A percentile compares a stretch with the other conserved stretches of the same genome.
These are phyloP conservation scores for Amylocarpus encephaloides DNA, from an alignment of 2,329 filamentous ascomycete genomes.

Conservation along the genomic window DNA sequence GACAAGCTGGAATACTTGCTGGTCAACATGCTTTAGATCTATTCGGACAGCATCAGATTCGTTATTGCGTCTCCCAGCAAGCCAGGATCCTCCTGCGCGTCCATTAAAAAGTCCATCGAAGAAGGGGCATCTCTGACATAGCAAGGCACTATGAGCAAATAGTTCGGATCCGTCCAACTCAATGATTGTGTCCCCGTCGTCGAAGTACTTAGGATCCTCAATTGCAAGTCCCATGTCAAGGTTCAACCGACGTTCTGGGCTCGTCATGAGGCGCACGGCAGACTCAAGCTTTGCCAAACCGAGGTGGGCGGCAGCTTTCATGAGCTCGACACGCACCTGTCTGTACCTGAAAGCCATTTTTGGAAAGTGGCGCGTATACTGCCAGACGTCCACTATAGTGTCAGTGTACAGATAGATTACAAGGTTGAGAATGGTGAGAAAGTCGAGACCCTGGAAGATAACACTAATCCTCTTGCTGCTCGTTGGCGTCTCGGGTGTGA, in stretches of 20 bases:
- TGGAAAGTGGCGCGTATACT: constrained; percentile 58
- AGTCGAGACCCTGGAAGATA: constrained; percentile 64
- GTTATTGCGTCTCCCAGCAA: constrained; percentile 59
- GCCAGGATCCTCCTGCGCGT: constrained; percentile 79
- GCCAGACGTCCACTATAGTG: constrained; percentile 77
- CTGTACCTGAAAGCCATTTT: constrained; percentile 67
- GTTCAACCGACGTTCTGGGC: constrained; percentile 57
- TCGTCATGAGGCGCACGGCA: constrained; percentile 68
- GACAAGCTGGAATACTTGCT: constrained; percentile 69
- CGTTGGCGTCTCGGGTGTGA: constrained; percentile 41
- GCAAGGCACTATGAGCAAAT: constrained; percentile 66
- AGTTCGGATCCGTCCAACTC: constrained; percentile 71
- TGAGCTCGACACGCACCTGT: constrained; percentile 76
- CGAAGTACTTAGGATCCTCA: constrained; percentile 63
- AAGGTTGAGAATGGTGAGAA: constrained; percentile 73
- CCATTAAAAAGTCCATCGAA: constrained; percentile 87
- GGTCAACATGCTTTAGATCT: constrained; percentile 75
- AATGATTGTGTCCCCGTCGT: constrained; percentile 71
- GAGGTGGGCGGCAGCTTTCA: constrained; percentile 71
- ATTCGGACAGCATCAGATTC: constrained; percentile 54
- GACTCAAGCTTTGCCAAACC: constrained; percentile 67
- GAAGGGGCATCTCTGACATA: constrained; percentile 84
- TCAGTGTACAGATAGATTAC: constrained; percentile 79
- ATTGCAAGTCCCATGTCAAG: constrained; percentile 66
- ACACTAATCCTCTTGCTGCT: constrained; percentile 45